Conservation (phyloP, 2,329 filamentous ascomycete species). For the Hypoxylon sp. region DNA sequence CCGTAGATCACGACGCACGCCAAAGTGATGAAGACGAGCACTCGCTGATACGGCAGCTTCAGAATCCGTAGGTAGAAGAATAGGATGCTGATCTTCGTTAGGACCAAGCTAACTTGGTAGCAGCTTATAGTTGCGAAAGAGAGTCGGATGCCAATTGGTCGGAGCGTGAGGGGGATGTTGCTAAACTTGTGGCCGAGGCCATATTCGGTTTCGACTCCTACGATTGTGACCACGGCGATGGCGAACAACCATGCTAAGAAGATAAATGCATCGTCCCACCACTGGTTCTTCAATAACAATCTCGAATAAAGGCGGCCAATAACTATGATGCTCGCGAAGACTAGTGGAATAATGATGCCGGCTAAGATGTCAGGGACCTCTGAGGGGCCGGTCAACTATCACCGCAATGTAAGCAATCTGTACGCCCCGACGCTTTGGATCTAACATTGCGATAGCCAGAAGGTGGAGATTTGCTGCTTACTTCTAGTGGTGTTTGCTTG, state of each 20-base stretch:
- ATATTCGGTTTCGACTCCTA: constrained; percentile 39
- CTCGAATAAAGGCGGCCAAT: constrained; percentile 43
- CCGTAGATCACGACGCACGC: constrained; percentile 37
- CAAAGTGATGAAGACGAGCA: constrained; percentile 37
- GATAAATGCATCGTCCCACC: constrained; percentile 43
- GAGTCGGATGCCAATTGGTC: constrained; percentile 40
- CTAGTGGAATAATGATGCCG: constrained; percentile 39
- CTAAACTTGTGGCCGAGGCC: constrained; percentile 42
- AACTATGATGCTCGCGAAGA: constrained; percentile 40
- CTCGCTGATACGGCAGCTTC: constrained; percentile 40
- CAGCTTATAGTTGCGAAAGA: constrained; percentile 39
- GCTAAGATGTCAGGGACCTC: constrained; percentile 40
- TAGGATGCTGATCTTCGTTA: constrained; percentile 44
- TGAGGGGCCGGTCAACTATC: constrained; percentile 39
- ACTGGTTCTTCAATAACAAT: constrained; percentile 39
- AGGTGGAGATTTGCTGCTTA: constrained; percentile 33
- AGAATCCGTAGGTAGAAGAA: constrained; percentile 45
- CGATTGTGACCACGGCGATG: constrained; percentile 40
- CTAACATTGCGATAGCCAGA: constrained; percentile 10
- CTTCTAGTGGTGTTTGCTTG: constrained; percentile 27
- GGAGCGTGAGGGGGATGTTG: constrained; percentile 37
- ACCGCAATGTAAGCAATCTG: constrained; percentile 24
- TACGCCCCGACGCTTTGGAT: constrained; percentile 21
- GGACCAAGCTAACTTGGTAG: constrained; percentile 37
- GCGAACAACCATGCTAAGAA: constrained; percentile 42